phyloP scores from a whole-genome alignment of 805 yeast genomes.

The Ogataea allantospora region DNA sequence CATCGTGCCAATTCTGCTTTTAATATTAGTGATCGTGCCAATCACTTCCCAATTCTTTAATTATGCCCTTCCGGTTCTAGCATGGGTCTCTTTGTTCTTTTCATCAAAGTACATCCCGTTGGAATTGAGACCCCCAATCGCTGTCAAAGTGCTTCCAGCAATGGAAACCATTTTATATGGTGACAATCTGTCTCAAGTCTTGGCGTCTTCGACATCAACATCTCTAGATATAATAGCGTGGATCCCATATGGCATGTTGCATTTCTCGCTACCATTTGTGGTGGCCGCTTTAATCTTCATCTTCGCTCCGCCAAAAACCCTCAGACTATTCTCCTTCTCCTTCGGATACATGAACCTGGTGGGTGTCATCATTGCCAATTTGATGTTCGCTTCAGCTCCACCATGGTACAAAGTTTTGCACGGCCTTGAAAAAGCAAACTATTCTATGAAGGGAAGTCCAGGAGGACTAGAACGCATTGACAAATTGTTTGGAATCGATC shows the following conservation, averaged over 20 bases:
- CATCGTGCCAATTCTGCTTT: conserved; percentile 10
- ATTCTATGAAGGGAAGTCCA: conserved; percentile 89
- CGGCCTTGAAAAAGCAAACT: conserved; percentile 87
- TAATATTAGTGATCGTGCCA: conserved; percentile 54
- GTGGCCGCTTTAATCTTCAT: conserved; percentile 75
- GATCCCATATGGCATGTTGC: conserved; percentile 92
- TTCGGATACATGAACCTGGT: conserved; percentile 91
- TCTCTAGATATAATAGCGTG: conserved; percentile 81
- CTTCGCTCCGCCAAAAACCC: conserved; percentile 87
- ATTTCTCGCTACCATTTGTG: conserved; percentile 87
- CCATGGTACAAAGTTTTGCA: conserved; percentile 92
- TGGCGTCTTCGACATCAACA: conserved; percentile 70
- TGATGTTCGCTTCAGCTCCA: conserved; percentile 86
- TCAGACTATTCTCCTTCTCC: conserved; percentile 84
- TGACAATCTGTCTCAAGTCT: conserved; percentile 80
- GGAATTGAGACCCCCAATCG: conserved; percentile 76
- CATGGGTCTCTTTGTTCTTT: conserved; percentile 87
- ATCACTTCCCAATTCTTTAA: conserved; percentile 81
- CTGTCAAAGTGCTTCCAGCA: conserved; percentile 88
- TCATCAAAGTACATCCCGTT: conserved; percentile 73
- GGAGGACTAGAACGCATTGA: conserved; percentile 94
- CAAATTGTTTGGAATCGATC: conserved; percentile 67
- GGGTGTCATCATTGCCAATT: conserved; percentile 79
- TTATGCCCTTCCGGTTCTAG: conserved; percentile 76
- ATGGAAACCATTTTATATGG: conserved; percentile 92